These are phyloP conservation scores for Citrullus colocynthis DNA, from an alignment of 306 rosid species.

Conservation along the genomic window DNA sequence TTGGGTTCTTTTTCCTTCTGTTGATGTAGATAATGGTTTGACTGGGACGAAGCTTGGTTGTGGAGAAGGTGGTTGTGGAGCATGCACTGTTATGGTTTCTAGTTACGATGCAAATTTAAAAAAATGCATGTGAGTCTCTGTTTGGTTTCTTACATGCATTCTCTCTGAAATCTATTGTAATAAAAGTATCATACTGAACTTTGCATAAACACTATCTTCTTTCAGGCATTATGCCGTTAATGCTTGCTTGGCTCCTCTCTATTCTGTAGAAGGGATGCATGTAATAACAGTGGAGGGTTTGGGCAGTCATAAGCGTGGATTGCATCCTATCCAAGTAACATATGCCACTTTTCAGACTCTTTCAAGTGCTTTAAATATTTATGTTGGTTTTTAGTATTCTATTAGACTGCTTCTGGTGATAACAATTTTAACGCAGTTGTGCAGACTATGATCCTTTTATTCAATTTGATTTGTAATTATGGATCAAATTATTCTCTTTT, in stretches of 20 bases:
- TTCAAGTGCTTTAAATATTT: background rate
- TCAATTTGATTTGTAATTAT: background rate
- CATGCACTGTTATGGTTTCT: conserved; percentile 97
- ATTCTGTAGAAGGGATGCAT: conserved; percentile 96
- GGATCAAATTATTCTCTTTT: background rate
- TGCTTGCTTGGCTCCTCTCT: conserved; percentile 92
- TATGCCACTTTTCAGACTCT: background rate
- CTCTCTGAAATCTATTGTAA: background rate
- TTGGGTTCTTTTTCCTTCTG: background rate
- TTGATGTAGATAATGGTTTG: conserved; percentile 40
- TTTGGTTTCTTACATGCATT: conserved; percentile 2
- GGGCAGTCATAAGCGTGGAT: conserved; percentile 61
- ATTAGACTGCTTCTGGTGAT: background rate
- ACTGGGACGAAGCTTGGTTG: conserved; percentile 96
- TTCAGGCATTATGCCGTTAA: conserved; percentile 83
- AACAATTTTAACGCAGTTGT: background rate
- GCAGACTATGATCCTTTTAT: background rate
- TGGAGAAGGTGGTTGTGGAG: conserved; percentile 99
- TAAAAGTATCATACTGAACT: conserved; percentile 10
- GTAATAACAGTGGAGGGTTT: conserved; percentile 89
- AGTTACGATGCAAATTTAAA: conserved; percentile 34
- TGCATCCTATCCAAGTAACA: conserved; percentile 85
- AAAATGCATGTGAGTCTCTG: conserved; percentile 62
- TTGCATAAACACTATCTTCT: conserved; percentile 9
- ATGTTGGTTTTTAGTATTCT: background rate